Percentiles rank a stretch among this genome's conserved stretches.
Conservation (phyloP, 2,329 filamentous ascomycete species). For the Sporothrix globosa region DNA sequence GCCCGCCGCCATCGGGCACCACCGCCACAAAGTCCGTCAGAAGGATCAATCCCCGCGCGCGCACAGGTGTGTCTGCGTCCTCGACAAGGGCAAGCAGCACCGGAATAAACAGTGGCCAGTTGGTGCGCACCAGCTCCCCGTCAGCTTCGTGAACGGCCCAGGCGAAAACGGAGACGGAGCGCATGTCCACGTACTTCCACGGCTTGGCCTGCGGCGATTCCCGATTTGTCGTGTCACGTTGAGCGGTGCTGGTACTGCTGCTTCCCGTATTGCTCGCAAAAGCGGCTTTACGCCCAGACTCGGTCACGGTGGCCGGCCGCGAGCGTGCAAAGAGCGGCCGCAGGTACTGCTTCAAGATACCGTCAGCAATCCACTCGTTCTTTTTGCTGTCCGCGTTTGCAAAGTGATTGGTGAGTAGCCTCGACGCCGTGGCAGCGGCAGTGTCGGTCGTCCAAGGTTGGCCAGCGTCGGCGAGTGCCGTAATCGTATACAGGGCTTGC, state of each 20-base stretch:
- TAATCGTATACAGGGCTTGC: slow-evolving; percentile 42
- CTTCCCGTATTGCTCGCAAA: slow-evolving; percentile 48
- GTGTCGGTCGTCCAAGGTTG: slow-evolving; percentile 41
- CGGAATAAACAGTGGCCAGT: slow-evolving; percentile 72
- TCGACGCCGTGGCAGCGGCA: slow-evolving; percentile 41
- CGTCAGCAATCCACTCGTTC: slow-evolving; percentile 53
- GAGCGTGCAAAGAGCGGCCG: slow-evolving; percentile 67
- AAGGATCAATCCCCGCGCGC: slow-evolving; percentile 59
- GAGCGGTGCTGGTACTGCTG: slow-evolving; percentile 44
- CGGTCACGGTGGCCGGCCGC: slow-evolving; percentile 57
- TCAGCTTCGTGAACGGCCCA: slow-evolving; percentile 61
- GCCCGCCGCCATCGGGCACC: slow-evolving; percentile 48
- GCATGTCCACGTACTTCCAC: slow-evolving; percentile 62
- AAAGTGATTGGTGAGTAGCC: slow-evolving; percentile 40
- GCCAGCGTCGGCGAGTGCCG: slow-evolving; percentile 42
- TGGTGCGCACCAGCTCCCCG: slow-evolving; percentile 51
- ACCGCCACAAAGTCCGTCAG: slow-evolving; percentile 59
- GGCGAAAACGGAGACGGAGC: slow-evolving; percentile 59
- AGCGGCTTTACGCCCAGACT: slow-evolving; percentile 58
- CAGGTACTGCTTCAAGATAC: slow-evolving; percentile 65
- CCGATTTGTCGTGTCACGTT: neutral
- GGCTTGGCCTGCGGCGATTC: slow-evolving; percentile 54
- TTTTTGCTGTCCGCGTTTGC: slow-evolving; percentile 10
- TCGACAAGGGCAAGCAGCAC: slow-evolving; percentile 71
- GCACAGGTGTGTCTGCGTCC: slow-evolving; percentile 58